Conservation (phyloP, 2,329 filamentous ascomycete genomes). For the Colletotrichum lindemuthianum region DNA sequence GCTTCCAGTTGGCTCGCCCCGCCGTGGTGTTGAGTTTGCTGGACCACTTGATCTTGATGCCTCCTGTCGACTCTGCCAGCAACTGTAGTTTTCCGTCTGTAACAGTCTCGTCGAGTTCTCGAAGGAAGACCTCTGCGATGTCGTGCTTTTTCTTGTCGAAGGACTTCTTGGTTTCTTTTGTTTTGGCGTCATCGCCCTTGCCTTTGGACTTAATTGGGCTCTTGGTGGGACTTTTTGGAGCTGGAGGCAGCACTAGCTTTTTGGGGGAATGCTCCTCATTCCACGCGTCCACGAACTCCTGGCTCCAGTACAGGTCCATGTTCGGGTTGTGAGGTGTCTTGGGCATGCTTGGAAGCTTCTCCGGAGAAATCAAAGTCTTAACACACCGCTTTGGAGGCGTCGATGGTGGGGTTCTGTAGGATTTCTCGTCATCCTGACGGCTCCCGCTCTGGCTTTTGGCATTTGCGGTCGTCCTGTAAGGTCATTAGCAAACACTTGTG, state of each 20-base stretch:
- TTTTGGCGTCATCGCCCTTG: slow-evolving; percentile 41
- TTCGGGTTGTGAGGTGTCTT: slow-evolving; percentile 62
- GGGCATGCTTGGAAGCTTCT: slow-evolving; percentile 55
- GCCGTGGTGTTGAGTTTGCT: slow-evolving; percentile 84
- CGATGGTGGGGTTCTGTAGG: slow-evolving; percentile 15
- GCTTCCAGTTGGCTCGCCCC: slow-evolving; percentile 78
- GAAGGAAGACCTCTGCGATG: slow-evolving; percentile 71
- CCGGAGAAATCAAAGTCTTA: slow-evolving; percentile 43
- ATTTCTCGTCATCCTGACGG: background rate
- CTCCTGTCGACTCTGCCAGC: slow-evolving; percentile 72
- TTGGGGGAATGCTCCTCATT: slow-evolving; percentile 69
- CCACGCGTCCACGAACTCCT: slow-evolving; percentile 69
- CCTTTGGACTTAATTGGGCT: slow-evolving; percentile 40
- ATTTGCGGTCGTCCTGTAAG: background rate
- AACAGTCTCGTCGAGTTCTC: slow-evolving; percentile 74
- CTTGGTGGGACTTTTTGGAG: slow-evolving; percentile 38
- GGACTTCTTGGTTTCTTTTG: slow-evolving; percentile 60
- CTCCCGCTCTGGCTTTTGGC: background rate
- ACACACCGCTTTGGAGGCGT: slow-evolving; percentile 38
- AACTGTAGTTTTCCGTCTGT: slow-evolving; percentile 67
- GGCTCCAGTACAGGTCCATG: slow-evolving; percentile 69
- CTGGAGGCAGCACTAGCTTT: slow-evolving; percentile 48
- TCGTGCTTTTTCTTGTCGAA: slow-evolving; percentile 72
- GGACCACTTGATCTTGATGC: slow-evolving; percentile 77
- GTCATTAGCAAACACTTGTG: background rate